Evolutionary conservation across 495 filamentous ascomycete species (phyloP).

Genomic region (Aspergillus carlsbadensis): DNA sequence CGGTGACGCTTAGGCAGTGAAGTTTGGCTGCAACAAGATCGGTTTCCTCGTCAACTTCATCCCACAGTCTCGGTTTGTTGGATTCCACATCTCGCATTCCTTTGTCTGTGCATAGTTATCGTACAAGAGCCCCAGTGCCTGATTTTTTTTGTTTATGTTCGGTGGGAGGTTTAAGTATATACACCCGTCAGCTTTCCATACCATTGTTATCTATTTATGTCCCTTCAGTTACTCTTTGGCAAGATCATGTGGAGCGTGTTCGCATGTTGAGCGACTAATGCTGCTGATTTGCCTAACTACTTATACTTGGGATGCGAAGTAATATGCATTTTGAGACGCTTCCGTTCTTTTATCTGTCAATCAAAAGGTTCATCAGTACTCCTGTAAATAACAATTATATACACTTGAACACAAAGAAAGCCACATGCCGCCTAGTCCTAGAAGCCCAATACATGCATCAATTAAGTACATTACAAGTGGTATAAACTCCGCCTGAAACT

Average conservation of each 20-base stretch:
- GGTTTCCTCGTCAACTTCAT: no score
- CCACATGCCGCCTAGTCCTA: background rate
- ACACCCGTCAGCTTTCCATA: background rate
- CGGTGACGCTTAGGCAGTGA: constrained; percentile 27
- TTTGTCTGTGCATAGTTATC: background rate
- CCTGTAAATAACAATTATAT: no score
- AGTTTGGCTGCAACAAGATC: background rate
- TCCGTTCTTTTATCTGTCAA: no score
- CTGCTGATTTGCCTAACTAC: background rate
- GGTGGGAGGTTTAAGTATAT: background rate
- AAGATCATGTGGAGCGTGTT: background rate
- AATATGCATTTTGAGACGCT: no score
- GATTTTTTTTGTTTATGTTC: background rate
- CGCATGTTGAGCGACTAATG: background rate
- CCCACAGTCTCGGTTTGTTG: background rate
- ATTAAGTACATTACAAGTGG: background rate
- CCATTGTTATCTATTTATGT: constrained; percentile 1
- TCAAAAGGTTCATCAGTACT: no score
- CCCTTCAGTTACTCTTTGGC: background rate
- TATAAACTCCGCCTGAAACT: constrained; percentile 1
- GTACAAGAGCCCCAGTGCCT: background rate
- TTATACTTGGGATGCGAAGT: no score
- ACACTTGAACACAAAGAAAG: background rate
- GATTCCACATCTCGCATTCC: background rate
- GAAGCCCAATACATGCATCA: background rate